Evolutionary conservation across 768 basidiomycete species (phyloP).

Genomic region (Suillus subalutaceus): DNA sequence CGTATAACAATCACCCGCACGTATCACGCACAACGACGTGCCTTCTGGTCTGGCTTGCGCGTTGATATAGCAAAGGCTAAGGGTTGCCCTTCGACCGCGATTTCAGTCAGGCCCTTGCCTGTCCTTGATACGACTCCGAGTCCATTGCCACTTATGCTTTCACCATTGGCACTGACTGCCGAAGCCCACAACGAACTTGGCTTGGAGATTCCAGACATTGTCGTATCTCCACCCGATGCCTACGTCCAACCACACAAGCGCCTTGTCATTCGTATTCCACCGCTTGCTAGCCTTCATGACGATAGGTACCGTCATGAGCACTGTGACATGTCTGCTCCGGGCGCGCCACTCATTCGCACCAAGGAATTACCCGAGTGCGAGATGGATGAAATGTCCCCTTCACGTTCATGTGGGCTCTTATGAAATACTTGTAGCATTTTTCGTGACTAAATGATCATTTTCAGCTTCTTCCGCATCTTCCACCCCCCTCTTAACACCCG

Average conservation of each 20-base stretch:
- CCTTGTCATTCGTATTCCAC: slow-evolving; percentile 11
- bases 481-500: slow-evolving; percentile 19
- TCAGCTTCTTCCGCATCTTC: slow-evolving; percentile 18
- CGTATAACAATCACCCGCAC: slow-evolving; percentile 34
- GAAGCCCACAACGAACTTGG: slow-evolving; percentile 3
- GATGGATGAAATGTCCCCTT: slow-evolving; percentile 19
- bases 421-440: not conserved
- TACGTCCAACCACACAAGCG: not conserved
- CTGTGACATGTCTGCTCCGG: slow-evolving; percentile 14
- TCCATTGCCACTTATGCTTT: not conserved
- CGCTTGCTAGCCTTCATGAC: slow-evolving; percentile 9
- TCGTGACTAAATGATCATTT: not conserved
- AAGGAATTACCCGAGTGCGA: slow-evolving; percentile 27
- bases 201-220: slow-evolving; percentile 14
- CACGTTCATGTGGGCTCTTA: slow-evolving; percentile 20
- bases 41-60: slow-evolving; percentile 44
- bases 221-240: slow-evolving; percentile 3
- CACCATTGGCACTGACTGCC: not conserved
- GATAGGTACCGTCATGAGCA: slow-evolving; percentile 7
- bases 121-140: slow-evolving; percentile 33
- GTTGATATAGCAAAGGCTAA: slow-evolving; percentile 47
- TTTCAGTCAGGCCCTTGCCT: slow-evolving; percentile 45
- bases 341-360: slow-evolving; percentile 29
- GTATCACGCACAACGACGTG: slow-evolving; percentile 52
- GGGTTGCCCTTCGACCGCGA: slow-evolving; percentile 38